These are phyloP conservation scores for Xerocomellus dryophilus DNA, from an alignment of 768 basidiomycete genomes.

Conservation along the genomic window DNA sequence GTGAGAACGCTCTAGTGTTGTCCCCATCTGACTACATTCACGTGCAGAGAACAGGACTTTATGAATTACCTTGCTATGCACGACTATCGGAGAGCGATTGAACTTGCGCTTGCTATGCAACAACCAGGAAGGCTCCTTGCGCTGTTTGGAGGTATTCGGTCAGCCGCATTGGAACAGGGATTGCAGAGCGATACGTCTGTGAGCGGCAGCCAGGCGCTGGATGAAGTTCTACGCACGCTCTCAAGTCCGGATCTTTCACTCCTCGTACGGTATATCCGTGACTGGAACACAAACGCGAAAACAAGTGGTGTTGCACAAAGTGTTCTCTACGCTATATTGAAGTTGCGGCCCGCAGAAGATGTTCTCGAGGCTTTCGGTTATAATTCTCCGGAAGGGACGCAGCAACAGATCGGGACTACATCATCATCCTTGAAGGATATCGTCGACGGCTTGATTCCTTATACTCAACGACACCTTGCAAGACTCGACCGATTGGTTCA, in stretches of 20 bases:
- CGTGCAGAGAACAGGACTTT: slow-evolving; percentile 93
- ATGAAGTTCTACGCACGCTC: slow-evolving; percentile 76
- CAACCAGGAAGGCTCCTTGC: slow-evolving; percentile 85
- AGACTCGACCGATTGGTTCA: slow-evolving; percentile 85
- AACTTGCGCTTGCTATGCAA: slow-evolving; percentile 87
- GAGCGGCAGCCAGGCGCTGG: slow-evolving; percentile 72
- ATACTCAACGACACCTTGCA: slow-evolving; percentile 88
- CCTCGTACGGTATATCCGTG: slow-evolving; percentile 75
- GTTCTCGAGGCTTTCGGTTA: slow-evolving; percentile 60
- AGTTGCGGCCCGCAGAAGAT: slow-evolving; percentile 71
- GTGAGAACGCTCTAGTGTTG: slow-evolving; percentile 45
- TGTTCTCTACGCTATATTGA: slow-evolving; percentile 77
- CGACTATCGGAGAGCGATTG: slow-evolving; percentile 88
- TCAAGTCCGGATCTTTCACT: slow-evolving; percentile 71
- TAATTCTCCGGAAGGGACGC: slow-evolving; percentile 16
- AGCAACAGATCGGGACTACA: slow-evolving; percentile 17
- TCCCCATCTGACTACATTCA: slow-evolving; percentile 9
- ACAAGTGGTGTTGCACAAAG: slow-evolving; percentile 83
- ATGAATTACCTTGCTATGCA: slow-evolving; percentile 82
- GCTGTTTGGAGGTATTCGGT: slow-evolving; percentile 68
- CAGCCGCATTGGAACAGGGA: slow-evolving; percentile 23
- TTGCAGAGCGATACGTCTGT: slow-evolving; percentile 34
- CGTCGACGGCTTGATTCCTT: slow-evolving; percentile 84
- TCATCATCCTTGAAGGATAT: slow-evolving; percentile 59
- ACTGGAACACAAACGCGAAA: slow-evolving; percentile 95